Conservation (phyloP, 176 grass and related monocot species). For the Triticum aestivum region DNA sequence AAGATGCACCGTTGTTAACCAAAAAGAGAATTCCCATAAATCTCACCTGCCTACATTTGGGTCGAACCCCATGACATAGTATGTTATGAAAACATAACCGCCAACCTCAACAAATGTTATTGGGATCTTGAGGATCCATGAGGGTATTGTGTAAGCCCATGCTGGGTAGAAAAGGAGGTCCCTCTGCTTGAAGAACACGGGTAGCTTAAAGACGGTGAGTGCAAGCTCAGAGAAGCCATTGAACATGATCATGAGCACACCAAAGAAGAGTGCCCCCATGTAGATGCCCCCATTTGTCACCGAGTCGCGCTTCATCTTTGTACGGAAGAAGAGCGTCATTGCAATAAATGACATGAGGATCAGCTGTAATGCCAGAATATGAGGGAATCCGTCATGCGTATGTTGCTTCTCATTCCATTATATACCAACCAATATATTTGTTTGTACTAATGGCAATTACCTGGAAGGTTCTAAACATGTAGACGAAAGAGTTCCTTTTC, state of each 20-base stretch:
- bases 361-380: constrained; percentile 47
- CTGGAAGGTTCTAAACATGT: constrained; percentile 76
- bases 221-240: constrained; percentile 80
- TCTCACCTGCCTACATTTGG: constrained; percentile 76
- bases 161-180: constrained; percentile 91
- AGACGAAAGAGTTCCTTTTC: constrained; percentile 98
- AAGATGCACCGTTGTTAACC: constrained; percentile 1
- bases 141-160: constrained; percentile 82
- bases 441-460: constrained; percentile 30
- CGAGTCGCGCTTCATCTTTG: constrained; percentile 56
- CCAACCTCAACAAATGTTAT: constrained; percentile 76
- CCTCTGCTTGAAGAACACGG: constrained; percentile 95
- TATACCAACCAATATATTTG: not conserved
- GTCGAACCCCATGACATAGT: constrained; percentile 92
- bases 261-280: constrained; percentile 70
- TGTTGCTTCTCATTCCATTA: not conserved
- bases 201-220: constrained; percentile 66
- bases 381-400: constrained; percentile 14
- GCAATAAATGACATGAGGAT: constrained; percentile 52
- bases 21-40: constrained; percentile 11
- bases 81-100: constrained; percentile 72
- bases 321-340: constrained; percentile 89
- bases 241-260: constrained; percentile 74
- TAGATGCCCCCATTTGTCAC: constrained; percentile 49
- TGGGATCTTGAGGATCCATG: constrained; percentile 88